Conservation (phyloP, 2,329 filamentous ascomycete genomes). For the Neospermospora avenae region DNA sequence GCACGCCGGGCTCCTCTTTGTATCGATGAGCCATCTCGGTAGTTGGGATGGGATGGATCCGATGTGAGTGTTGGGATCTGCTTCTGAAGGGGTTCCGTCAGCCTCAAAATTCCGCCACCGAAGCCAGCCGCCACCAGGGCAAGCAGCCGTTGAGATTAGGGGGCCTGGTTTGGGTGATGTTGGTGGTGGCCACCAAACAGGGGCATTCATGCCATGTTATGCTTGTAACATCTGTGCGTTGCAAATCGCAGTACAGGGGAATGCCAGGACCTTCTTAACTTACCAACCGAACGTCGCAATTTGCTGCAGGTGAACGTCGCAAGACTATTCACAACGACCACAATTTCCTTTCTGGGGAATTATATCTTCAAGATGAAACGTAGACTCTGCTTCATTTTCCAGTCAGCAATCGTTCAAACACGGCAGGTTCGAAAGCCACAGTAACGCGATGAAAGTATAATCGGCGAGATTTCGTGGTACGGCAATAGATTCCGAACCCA, state of each 20-base stretch:
- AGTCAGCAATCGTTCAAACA: conserved; percentile 21
- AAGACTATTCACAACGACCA: conserved; percentile 9
- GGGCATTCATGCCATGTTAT: conserved; percentile 26
- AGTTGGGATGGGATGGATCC: conserved; percentile 10
- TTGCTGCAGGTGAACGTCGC: conserved; percentile 3
- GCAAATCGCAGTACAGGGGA: conserved; percentile 19
- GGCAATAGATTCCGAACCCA: conserved; percentile 21
- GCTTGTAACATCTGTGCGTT: conserved; percentile 30
- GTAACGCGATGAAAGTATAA: conserved; percentile 28
- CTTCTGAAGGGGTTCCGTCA: conserved; percentile 19
- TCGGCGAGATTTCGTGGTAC: conserved; percentile 18
- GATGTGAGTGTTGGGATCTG: conserved; percentile 11
- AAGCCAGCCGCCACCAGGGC: conserved; percentile 13
- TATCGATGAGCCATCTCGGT: conserved; percentile 38
- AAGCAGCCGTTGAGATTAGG: conserved; percentile 19
- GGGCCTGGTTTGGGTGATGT: background rate
- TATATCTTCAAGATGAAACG: conserved; percentile 25
- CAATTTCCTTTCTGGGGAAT: conserved; percentile 14
- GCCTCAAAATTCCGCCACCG: conserved; percentile 19
- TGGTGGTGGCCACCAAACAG: conserved; percentile 16
- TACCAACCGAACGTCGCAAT: conserved; percentile 10
- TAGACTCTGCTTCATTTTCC: conserved; percentile 18
- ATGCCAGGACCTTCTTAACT: conserved; percentile 24
- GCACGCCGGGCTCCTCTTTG: conserved; percentile 44
- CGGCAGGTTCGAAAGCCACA: conserved; percentile 10